These are phyloP conservation scores for Aureobasidium uvarum DNA, from an alignment of 2,329 filamentous ascomycete genomes.

Conservation along the genomic window DNA sequence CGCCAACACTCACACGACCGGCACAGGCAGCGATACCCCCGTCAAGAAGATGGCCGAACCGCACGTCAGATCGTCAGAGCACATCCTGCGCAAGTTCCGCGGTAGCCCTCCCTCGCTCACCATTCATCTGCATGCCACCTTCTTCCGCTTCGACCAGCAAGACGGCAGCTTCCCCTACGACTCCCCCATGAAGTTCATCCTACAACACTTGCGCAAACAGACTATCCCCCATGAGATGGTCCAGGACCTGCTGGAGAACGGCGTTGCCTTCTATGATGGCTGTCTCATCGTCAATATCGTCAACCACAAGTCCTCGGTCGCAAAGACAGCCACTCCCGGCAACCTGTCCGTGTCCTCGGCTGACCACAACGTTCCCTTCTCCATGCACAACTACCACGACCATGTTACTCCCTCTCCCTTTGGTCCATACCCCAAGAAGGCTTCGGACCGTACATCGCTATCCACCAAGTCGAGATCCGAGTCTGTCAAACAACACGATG, in stretches of 20 bases:
- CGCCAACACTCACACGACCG: conserved; percentile 32
- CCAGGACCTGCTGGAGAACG: conserved; percentile 67
- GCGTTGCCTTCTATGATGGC: conserved; percentile 84
- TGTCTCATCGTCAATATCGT: conserved; percentile 94
- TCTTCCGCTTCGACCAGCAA: conserved; percentile 92
- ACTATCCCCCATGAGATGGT: conserved; percentile 90
- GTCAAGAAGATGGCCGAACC: conserved; percentile 37
- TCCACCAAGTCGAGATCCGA: conserved; percentile 45
- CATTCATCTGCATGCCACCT: conserved; percentile 77
- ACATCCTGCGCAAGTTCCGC: conserved; percentile 79
- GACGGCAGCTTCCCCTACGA: conserved; percentile 90
- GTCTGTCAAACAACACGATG: conserved; percentile 48
- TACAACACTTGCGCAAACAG: conserved; percentile 72
- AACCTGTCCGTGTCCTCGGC: conserved; percentile 52
- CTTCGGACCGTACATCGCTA: conserved; percentile 37
- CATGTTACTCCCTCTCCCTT: conserved; percentile 88
- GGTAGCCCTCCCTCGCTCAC: conserved; percentile 75
- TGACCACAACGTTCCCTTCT: conserved; percentile 66
- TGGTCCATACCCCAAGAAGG: conserved; percentile 62
- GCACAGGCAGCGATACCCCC: conserved; percentile 30
- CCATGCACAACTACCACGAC: conserved; percentile 87
- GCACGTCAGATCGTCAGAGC: conserved; percentile 65
- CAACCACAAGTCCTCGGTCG: conserved; percentile 71
- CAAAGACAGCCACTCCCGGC: conserved; percentile 50
- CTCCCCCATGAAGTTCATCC: conserved; percentile 79